phyloP scores from a whole-genome alignment of 164 flowering plant species.

The Vitis cinerea region DNA sequence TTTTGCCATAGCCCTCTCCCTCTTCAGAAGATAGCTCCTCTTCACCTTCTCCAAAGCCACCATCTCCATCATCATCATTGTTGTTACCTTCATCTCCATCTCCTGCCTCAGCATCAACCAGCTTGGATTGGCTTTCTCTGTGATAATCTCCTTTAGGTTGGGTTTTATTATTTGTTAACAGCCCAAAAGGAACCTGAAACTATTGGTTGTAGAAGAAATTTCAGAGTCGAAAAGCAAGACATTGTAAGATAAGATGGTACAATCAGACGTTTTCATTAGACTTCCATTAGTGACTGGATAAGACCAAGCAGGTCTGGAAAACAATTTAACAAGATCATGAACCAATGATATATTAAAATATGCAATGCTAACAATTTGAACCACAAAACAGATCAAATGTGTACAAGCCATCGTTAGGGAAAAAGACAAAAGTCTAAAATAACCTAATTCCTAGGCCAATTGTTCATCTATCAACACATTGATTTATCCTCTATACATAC shows the following conservation, averaged over 20 bases:
- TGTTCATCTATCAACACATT: too few relatives aligned
- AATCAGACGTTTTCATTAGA: not conserved
- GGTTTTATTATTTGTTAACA: not conserved
- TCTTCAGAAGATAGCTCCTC: conserved; percentile 32
- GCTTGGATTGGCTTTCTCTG: conserved; percentile 8
- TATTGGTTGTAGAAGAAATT: not conserved
- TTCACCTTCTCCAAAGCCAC: conserved; percentile 30
- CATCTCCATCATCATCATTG: conserved; percentile 26
- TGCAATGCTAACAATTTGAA: too few relatives aligned
- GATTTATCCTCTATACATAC: too few relatives aligned
- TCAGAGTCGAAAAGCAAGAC: not conserved
- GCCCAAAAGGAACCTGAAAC: conserved; percentile 22
- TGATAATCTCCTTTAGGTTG: conserved; percentile 5
- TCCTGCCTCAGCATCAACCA: conserved; percentile 24
- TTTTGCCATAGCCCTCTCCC: conserved; percentile 18
- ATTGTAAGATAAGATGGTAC: not conserved
- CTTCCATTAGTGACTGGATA: too few relatives aligned
- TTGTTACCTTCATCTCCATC: conserved; percentile 16
- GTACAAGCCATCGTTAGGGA: too few relatives aligned
- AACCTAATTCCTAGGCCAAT: too few relatives aligned
- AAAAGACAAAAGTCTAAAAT: too few relatives aligned
- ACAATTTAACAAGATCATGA: too few relatives aligned
- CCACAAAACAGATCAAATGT: too few relatives aligned
- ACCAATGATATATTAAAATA: too few relatives aligned
- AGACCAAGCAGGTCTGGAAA: too few relatives aligned